Evolutionary conservation across 768 basidiomycete species (phyloP).

Genomic region (Trametes villosa): DNA sequence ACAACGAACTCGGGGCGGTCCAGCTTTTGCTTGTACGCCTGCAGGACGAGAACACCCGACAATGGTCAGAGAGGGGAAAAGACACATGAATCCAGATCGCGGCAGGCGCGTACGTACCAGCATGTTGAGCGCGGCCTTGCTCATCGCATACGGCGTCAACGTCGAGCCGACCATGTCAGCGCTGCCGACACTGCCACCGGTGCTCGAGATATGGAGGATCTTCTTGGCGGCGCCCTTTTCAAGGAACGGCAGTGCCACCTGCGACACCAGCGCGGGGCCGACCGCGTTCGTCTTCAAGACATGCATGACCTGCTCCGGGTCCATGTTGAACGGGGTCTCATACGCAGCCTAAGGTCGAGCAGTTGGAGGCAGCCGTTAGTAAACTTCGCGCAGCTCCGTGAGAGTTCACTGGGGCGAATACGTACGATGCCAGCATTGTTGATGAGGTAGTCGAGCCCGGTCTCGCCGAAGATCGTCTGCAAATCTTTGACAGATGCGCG

Average conservation of each 20-base stretch:
- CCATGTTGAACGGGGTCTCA: constrained; percentile 28
- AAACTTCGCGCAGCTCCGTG: too few relatives aligned
- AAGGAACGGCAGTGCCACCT: constrained; percentile 4
- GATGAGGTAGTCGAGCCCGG: constrained; percentile 43
- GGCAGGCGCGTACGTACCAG: constrained; percentile 31
- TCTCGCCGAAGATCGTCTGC: constrained; percentile 30
- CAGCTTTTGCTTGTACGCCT: constrained; percentile 23
- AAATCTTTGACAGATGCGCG: constrained; percentile 27
- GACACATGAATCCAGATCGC: neutral
- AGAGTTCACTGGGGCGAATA: too few relatives aligned
- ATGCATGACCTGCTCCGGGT: constrained; percentile 27
- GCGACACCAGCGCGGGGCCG: constrained; percentile 41
- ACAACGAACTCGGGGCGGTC: constrained; percentile 10
- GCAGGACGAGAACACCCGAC: neutral
- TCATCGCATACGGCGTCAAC: constrained; percentile 42
- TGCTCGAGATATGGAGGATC: constrained; percentile 40
- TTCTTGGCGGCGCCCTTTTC: constrained; percentile 33
- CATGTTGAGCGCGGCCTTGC: constrained; percentile 45
- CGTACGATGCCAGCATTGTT: constrained; percentile 41
- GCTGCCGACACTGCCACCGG: constrained; percentile 36
- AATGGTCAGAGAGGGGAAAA: neutral
- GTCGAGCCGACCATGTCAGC: constrained; percentile 23
- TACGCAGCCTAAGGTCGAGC: neutral
- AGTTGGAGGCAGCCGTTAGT: too few relatives aligned
- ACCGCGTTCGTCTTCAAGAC: constrained; percentile 39